Evolutionary conservation across 345 rosid species (phyloP).

Genomic region (Euphorbia pulcherrima): DNA sequence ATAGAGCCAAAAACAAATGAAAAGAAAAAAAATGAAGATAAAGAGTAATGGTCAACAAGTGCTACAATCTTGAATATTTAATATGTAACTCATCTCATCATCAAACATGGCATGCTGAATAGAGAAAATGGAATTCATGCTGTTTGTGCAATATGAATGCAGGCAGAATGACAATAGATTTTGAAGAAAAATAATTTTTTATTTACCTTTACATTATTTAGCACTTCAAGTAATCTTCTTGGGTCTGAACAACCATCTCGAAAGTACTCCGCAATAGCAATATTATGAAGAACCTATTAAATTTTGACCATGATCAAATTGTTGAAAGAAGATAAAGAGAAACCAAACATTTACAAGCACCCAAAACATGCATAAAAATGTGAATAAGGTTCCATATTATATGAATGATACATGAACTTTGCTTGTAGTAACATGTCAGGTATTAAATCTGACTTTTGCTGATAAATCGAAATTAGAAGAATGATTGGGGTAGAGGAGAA

Average conservation of each 20-base stretch:
- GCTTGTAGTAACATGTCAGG: too few relatives aligned
- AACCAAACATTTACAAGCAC: not conserved
- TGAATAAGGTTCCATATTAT: not conserved
- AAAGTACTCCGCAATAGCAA: conserved; percentile 73
- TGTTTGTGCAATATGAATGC: not conserved
- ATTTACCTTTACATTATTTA: conserved; percentile 67
- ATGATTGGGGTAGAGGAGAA: too few relatives aligned
- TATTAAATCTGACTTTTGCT: too few relatives aligned
- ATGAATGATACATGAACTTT: too few relatives aligned
- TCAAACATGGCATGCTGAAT: not conserved
- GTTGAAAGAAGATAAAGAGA: not conserved
- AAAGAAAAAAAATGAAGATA: too few relatives aligned
- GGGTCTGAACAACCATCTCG: conserved; percentile 70
- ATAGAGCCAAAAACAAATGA: not conserved
- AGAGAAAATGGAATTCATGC: not conserved
- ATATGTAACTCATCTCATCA: not conserved
- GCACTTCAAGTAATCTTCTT: conserved; percentile 65
- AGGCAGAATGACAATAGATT: not conserved
- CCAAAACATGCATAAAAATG: not conserved
- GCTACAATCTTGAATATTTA: not conserved
- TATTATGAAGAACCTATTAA: conserved; percentile 79
- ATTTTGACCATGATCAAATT: conserved; percentile 21
- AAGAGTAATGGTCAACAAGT: not conserved
- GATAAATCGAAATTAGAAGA: too few relatives aligned
- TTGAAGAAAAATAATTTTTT: not conserved